phyloP scores from a whole-genome alignment of 1,284 basidiomycete species.

The Kwoniella shivajii region DNA sequence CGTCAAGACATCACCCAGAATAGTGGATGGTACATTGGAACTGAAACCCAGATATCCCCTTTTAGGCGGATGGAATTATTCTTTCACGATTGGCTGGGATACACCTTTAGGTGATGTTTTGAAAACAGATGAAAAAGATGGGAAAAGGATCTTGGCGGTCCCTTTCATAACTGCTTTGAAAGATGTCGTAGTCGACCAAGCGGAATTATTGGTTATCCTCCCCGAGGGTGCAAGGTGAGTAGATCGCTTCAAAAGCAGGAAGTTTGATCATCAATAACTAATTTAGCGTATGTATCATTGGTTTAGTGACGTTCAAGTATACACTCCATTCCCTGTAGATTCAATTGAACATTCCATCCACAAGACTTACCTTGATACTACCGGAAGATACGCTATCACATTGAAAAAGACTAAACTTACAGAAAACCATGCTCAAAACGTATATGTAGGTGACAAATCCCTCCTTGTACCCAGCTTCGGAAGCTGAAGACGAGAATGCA shows the following conservation, averaged over 20 bases:
- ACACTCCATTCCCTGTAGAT: slow-evolving; percentile 74
- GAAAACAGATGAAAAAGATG: slow-evolving; percentile 56
- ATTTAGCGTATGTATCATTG: not conserved
- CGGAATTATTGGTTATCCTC: slow-evolving; percentile 75
- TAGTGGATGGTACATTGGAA: slow-evolving; percentile 65
- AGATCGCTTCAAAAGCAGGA: not conserved
- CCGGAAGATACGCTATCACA: slow-evolving; percentile 76
- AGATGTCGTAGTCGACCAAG: slow-evolving; percentile 79
- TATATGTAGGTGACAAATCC: slow-evolving; percentile 37
- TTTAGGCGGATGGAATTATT: slow-evolving; percentile 97
- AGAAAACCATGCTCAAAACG: slow-evolving; percentile 65
- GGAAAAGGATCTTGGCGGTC: slow-evolving; percentile 67
- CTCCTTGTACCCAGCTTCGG: not conserved
- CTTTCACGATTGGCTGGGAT: slow-evolving; percentile 92
- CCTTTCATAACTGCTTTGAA: slow-evolving; percentile 84
- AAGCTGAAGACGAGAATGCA: too few relatives aligned
- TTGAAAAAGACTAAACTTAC: slow-evolving; percentile 75
- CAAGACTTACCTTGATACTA: slow-evolving; percentile 90
- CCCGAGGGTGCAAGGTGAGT: slow-evolving; percentile 92
- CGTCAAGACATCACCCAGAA: slow-evolving; percentile 59
- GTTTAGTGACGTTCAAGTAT: slow-evolving; percentile 71
- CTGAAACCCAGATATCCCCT: slow-evolving; percentile 88
- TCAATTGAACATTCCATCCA: slow-evolving; percentile 65
- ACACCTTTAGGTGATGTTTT: slow-evolving; percentile 69
- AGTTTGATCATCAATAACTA: not conserved